Evolutionary conservation across 1,284 basidiomycete genomes (phyloP), one percentile per base, ranked within the genome.

Genomic region (Blastosporella zonata): DNA sequence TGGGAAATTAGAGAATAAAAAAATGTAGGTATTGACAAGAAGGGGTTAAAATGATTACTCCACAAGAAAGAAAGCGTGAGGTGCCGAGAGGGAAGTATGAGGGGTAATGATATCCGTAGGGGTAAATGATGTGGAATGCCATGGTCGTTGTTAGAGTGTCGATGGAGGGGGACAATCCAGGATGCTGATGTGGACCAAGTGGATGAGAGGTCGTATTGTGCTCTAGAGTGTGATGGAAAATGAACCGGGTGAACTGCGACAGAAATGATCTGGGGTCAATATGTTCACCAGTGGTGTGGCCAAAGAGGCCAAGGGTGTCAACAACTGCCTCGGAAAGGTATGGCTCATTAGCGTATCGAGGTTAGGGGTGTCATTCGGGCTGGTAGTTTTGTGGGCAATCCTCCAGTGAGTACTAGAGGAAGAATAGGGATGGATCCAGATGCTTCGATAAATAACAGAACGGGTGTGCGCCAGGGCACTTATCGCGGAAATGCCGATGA

Each of bases 1-100:
- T 36, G 33, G 21, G 17, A 45, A 46, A 51, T 48, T 52, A 52
- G 37, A 47, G 22, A 41, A 48, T 48, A 50, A n/a, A n/a, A 54
- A 50, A 54, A 45, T 52, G 46, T 52, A 54, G 46, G n/a, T 54
- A 50, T 54, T 13, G 34, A 51, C 43, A 51, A 51, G 43, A 49
- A 50, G 21, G 21, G 29, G 29, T 3, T 7, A 33, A 40, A 21
- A n/a, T 38, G 43, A 42, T 37, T n/a, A 40, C 33, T 37, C 36
- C 20, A 37, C 36, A 37, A 37, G 36, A 37, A 37, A 34, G 33
- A 15, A 17, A 17, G 43, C 23, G 38, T 27, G 41, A 35, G 28
- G 38, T 37, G 53, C 20, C n/a, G 15, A 39, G 28, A 39, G 36
- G 23, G 20, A 38, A 17, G 21, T 42, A 42, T 41, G 39, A 42